Evolutionary conservation across 768 basidiomycete genomes (phyloP).

Genomic region (Clitopilus hobsonii): DNA sequence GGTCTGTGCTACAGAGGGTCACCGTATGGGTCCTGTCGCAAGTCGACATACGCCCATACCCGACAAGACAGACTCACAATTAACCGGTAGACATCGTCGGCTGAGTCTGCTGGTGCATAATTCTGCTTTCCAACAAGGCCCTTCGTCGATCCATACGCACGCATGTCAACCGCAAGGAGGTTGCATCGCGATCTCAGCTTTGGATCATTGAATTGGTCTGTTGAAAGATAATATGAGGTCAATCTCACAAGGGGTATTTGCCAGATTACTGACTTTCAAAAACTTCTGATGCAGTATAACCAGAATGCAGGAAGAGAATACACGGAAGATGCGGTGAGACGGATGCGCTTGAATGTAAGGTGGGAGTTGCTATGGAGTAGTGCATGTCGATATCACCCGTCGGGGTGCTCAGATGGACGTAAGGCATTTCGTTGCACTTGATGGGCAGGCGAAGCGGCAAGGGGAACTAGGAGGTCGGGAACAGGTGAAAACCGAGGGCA

Average conservation of each 20-base stretch:
- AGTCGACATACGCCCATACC: background rate
- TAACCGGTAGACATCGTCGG: constrained; percentile 25
- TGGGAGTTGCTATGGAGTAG: constrained; percentile 35
- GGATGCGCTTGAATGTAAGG: constrained; percentile 16
- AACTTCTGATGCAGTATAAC: constrained; percentile 24
- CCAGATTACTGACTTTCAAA: constrained; percentile 26
- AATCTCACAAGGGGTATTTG: background rate
- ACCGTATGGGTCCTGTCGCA: background rate
- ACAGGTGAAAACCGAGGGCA: background rate
- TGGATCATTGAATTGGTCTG: constrained; percentile 31
- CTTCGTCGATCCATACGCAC: constrained; percentile 26
- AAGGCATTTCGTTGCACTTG: constrained; percentile 21
- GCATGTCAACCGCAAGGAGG: constrained; percentile 29
- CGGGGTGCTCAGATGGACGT: constrained; percentile 22
- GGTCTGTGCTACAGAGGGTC: background rate
- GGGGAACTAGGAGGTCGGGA: background rate
- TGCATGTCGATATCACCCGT: constrained; percentile 23
- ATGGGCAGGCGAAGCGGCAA: background rate
- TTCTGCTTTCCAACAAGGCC: constrained; percentile 18
- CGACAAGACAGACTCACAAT: constrained; percentile 20
- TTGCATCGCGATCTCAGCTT: constrained; percentile 29
- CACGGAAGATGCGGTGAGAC: constrained; percentile 30
- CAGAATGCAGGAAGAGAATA: constrained; percentile 33
- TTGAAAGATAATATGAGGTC: background rate
- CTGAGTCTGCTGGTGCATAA: constrained; percentile 24